phyloP scores from a whole-genome alignment of 2,329 filamentous ascomycete genomes.

The Sarocladium brachiariae region DNA sequence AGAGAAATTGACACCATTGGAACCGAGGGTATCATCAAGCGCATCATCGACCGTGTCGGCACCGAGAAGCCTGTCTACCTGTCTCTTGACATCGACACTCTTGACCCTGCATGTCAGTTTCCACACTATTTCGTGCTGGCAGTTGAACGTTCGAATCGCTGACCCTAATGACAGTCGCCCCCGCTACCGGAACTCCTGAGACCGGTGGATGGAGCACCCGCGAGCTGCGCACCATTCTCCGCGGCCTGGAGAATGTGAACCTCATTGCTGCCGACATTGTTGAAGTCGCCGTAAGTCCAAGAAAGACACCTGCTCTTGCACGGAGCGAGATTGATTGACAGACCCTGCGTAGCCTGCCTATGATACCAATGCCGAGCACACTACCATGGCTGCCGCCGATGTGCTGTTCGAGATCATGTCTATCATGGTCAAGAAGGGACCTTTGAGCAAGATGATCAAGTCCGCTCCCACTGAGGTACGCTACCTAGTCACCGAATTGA shows the following conservation, averaged over 20 bases:
- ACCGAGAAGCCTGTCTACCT: slow-evolving; percentile 76
- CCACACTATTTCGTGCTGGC: no score
- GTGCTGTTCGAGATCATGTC: slow-evolving; percentile 73
- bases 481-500: not conserved
- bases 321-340: no score
- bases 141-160: not conserved
- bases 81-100: slow-evolving; percentile 88
- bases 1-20: slow-evolving; percentile 86
- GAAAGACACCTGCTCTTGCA: accelerated
- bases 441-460: slow-evolving; percentile 45
- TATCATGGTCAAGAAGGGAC: slow-evolving; percentile 74
- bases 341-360: slow-evolving; percentile 59
- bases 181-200: slow-evolving; percentile 82
- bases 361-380: slow-evolving; percentile 65
- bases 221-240: slow-evolving; percentile 76
- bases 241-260: slow-evolving; percentile 76
- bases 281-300: slow-evolving; percentile 40
- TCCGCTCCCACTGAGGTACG: slow-evolving; percentile 10
- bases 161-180: slow-evolving; percentile 28
- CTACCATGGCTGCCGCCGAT: slow-evolving; percentile 67
- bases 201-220: slow-evolving; percentile 87
- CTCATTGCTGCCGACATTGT: slow-evolving; percentile 86
- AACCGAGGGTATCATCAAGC: slow-evolving; percentile 58
- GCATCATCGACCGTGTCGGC: slow-evolving; percentile 66
- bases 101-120: slow-evolving; percentile 54